phyloP scores from a whole-genome alignment of 2,329 filamentous ascomycete genomes.

The Drechslerella stenobrocha region DNA sequence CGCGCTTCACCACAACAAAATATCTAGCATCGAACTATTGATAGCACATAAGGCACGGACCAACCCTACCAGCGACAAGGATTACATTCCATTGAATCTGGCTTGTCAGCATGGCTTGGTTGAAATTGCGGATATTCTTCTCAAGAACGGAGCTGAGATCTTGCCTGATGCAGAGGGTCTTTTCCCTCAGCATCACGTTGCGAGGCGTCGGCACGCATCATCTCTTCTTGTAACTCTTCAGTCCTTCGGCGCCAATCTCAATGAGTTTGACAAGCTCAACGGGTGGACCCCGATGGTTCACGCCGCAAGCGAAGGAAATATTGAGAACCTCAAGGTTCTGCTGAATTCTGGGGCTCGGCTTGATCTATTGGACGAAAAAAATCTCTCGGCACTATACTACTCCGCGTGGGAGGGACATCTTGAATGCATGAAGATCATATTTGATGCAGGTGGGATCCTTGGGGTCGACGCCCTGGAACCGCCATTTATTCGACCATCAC shows the following conservation, averaged over 20 bases:
- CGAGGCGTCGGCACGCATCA: constrained; percentile 80
- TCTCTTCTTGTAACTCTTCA: constrained; percentile 78
- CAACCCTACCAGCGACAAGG: constrained; percentile 79
- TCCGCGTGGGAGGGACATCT: constrained; percentile 97
- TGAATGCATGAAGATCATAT: constrained; percentile 87
- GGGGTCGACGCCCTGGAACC: constrained; percentile 50
- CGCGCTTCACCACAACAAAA: constrained; percentile 83
- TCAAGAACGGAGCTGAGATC: constrained; percentile 77
- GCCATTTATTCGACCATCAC: constrained; percentile 50
- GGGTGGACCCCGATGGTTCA: constrained; percentile 97
- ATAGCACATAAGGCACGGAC: constrained; percentile 78
- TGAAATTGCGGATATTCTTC: constrained; percentile 78
- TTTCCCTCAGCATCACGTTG: constrained; percentile 95
- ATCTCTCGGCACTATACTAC: constrained; percentile 93
- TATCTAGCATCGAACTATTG: constrained; percentile 77
- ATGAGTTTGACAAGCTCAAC: constrained; percentile 93
- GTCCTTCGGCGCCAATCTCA: constrained; percentile 81
- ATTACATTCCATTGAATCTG: constrained; percentile 91
- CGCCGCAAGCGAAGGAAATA: constrained; percentile 92
- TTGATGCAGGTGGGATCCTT: constrained; percentile 58
- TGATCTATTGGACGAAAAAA: constrained; percentile 85
- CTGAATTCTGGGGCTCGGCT: constrained; percentile 77
- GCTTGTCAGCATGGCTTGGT: constrained; percentile 91
- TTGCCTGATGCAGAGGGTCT: constrained; percentile 94
- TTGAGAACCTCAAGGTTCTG: constrained; percentile 79